Percentiles rank a stretch among this genome's conserved stretches.
Conservation (phyloP, 352 stramenopile species). For the Globisporangium middletonii region DNA sequence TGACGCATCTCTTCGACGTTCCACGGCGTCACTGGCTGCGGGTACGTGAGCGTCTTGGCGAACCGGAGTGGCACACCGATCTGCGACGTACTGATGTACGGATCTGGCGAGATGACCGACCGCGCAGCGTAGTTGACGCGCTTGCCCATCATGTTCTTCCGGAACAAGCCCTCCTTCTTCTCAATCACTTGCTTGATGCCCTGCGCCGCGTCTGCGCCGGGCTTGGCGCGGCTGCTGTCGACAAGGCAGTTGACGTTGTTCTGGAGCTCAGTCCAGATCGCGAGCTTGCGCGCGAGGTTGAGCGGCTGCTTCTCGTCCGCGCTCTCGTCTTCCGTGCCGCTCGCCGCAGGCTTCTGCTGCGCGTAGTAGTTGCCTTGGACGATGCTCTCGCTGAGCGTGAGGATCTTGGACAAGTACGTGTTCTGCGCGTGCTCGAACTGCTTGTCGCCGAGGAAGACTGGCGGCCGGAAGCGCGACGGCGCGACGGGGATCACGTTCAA, state of each 20-base stretch:
- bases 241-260: slow-evolving; percentile 84
- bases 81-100: slow-evolving; percentile 99
- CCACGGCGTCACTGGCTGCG: slow-evolving; percentile 96
- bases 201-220: slow-evolving; percentile 56
- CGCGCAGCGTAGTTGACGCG: slow-evolving; percentile 99
- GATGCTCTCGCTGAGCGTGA: slow-evolving; percentile 90
- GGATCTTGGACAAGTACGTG: slow-evolving; percentile 92
- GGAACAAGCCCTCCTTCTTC: slow-evolving; percentile 99
- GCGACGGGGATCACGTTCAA: slow-evolving; percentile 95
- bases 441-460: slow-evolving; percentile 94
- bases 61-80: slow-evolving; percentile 98
- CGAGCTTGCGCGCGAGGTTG: slow-evolving; percentile 89
- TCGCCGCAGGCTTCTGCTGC: slow-evolving; percentile 20
- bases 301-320: slow-evolving; percentile 47
- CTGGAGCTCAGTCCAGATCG: slow-evolving; percentile 97
- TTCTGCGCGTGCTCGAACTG: slow-evolving; percentile 98
- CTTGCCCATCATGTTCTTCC: slow-evolving; percentile 98
- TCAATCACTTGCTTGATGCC: slow-evolving; percentile 98
- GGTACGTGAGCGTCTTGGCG: slow-evolving; percentile 97
- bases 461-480: slow-evolving; percentile 97
- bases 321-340: slow-evolving; percentile 47
- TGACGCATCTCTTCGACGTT: slow-evolving; percentile 97
- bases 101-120: slow-evolving; percentile 99
- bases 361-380: slow-evolving; percentile 71
- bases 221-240: slow-evolving; percentile 74